phyloP scores from a whole-genome alignment of 176 grass and related monocot species.

The Aechmea fasciata region DNA sequence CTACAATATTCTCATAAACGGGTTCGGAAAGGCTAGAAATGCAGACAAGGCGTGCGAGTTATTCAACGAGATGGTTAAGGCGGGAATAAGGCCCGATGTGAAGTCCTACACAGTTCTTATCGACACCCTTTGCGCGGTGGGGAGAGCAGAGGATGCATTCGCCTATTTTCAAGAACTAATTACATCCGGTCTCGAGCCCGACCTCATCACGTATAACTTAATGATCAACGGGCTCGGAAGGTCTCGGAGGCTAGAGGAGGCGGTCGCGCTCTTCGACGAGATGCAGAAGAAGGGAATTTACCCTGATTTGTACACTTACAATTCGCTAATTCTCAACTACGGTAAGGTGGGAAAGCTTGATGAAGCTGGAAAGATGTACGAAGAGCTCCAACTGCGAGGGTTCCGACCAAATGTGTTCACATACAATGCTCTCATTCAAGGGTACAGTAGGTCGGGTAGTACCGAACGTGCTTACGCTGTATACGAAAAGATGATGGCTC shows the following conservation, averaged over 20 bases:
- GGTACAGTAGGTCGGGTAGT: constrained; percentile 50
- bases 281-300: constrained; percentile 67
- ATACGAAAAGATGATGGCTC: constrained; percentile 66
- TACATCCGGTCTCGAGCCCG: constrained; percentile 49
- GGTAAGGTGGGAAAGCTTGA: constrained; percentile 59
- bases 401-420: constrained; percentile 85
- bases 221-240: constrained; percentile 74
- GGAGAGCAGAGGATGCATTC: constrained; percentile 51
- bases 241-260: constrained; percentile 60
- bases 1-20: constrained; percentile 90
- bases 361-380: constrained; percentile 75
- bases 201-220: constrained; percentile 83
- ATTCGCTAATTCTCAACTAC: constrained; percentile 78
- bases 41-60: constrained; percentile 47
- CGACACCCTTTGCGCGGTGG: constrained; percentile 42
- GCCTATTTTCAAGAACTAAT: constrained; percentile 57
- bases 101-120: constrained; percentile 79
- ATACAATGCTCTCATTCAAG: constrained; percentile 82
- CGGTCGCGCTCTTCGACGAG: constrained; percentile 50
- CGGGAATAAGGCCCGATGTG: constrained; percentile 83
- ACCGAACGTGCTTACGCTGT: constrained; percentile 60
- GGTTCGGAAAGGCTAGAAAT: constrained; percentile 53
- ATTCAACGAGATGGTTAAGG: constrained; percentile 58
- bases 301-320: constrained; percentile 81
- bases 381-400: constrained; percentile 66